A percentile compares a stretch with the other conserved stretches of the same genome.
phyloP scores from a whole-genome alignment of 2,329 filamentous ascomycete species.

The Xylariaceae sp. region DNA sequence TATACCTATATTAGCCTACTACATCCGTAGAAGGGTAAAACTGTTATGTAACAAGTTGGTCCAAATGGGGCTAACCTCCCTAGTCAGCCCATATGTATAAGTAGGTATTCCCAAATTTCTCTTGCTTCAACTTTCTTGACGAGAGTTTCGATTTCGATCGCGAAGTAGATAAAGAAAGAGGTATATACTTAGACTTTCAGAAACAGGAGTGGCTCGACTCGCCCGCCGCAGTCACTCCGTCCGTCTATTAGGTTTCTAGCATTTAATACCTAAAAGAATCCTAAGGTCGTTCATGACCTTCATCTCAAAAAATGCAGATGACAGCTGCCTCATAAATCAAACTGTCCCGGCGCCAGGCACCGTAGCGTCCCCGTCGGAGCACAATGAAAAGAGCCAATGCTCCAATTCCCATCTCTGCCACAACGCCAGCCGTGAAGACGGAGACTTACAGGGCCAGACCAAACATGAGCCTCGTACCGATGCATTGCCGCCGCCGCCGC shows the following conservation, averaged over 20 bases:
- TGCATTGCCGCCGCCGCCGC: conserved; percentile 1
- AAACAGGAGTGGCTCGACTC: neutral
- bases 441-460: conserved; percentile 5
- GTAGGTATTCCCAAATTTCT: neutral
- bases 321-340: conserved; percentile 36
- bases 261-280: conserved; percentile 1
- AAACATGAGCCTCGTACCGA: conserved; percentile 9
- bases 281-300: conserved; percentile 25
- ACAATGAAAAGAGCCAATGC: conserved; percentile 23
- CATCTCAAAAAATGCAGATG: conserved; percentile 31
- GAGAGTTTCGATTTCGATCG: neutral
- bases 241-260: neutral
- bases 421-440: neutral
- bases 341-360: conserved; percentile 31
- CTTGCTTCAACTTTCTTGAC: neutral
- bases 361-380: conserved; percentile 21
- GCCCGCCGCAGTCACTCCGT: neutral
- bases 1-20: neutral
- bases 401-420: neutral
- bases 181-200: neutral
- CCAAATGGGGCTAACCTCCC: neutral
- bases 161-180: neutral
- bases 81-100: too few relatives aligned
- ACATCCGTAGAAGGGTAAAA: neutral
- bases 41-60: neutral